phyloP scores from a whole-genome alignment of 164 flowering plant species.

The Liquidambar formosana region DNA sequence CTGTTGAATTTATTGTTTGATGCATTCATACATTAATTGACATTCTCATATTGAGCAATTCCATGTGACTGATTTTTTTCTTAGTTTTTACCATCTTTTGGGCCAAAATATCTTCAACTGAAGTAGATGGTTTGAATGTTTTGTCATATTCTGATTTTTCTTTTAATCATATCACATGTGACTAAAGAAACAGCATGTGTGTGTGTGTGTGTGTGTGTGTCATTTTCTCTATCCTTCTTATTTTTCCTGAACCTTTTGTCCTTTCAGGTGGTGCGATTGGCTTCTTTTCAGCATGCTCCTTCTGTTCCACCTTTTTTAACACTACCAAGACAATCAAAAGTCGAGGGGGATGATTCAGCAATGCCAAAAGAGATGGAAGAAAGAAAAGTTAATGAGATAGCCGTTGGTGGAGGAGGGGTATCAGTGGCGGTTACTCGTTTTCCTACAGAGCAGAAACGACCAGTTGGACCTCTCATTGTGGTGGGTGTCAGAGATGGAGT shows the following conservation, averaged over 20 bases:
- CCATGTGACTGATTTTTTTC: neutral
- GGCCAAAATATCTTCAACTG: neutral
- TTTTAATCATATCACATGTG: neutral
- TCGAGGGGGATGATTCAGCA: slow-evolving; percentile 65
- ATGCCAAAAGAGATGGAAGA: slow-evolving; percentile 69
- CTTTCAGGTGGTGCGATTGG: slow-evolving; percentile 86
- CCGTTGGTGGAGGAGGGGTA: slow-evolving; percentile 99
- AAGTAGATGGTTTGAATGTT: neutral
- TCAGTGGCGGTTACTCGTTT: slow-evolving; percentile 96
- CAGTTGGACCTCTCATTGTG: slow-evolving; percentile 90
- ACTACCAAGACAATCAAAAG: slow-evolving; percentile 78
- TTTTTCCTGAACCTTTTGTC: neutral
- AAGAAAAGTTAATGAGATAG: slow-evolving; percentile 75
- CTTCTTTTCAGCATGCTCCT: slow-evolving; percentile 96
- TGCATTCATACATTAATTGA: neutral
- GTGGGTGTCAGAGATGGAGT: slow-evolving; percentile 98
- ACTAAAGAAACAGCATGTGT: slow-evolving; percentile 2
- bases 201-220: neutral
- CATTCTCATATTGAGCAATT: neutral
- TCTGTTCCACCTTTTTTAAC: slow-evolving; percentile 91
- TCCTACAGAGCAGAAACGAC: slow-evolving; percentile 96
- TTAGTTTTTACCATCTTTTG: neutral
- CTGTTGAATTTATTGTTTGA: neutral
- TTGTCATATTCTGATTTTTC: neutral
- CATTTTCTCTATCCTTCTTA: neutral